Percentiles rank a stretch among this genome's conserved stretches.
These are phyloP conservation scores for Geotrichum histeridarum DNA, from an alignment of 1,139 yeast species.

Conservation along the genomic window DNA sequence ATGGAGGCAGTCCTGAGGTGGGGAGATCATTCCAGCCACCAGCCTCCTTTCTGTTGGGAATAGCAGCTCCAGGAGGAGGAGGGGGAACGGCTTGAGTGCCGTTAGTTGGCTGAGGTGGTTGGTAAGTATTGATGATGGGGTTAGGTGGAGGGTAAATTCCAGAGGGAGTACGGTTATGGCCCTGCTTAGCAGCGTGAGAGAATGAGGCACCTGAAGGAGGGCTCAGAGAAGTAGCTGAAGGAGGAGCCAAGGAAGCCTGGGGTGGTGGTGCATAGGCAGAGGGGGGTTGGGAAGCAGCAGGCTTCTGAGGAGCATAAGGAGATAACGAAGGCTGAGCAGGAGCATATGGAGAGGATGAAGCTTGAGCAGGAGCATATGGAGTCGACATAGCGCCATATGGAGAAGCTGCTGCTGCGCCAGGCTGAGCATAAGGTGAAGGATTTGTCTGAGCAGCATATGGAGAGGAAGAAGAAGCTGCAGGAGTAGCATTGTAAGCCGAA, in stretches of 20 bases:
- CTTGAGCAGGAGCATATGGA: slow-evolving; percentile 24
- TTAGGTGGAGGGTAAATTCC: slow-evolving; percentile 21
- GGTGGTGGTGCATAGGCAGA: slow-evolving; percentile 22
- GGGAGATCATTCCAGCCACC: slow-evolving; percentile 97
- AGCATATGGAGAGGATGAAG: slow-evolving; percentile 19
- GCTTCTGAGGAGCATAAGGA: slow-evolving; percentile 11
- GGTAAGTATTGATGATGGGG: slow-evolving; percentile 18
- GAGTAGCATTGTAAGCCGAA: slow-evolving; percentile 17
- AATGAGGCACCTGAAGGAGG: slow-evolving; percentile 11
- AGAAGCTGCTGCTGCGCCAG: slow-evolving; percentile 13
- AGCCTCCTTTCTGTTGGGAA: slow-evolving; percentile 50
- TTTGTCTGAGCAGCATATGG: slow-evolving; percentile 17
- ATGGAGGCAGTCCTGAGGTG: slow-evolving; percentile 40
- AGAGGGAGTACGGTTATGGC: slow-evolving; percentile 16
- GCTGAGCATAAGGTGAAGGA: slow-evolving; percentile 17
- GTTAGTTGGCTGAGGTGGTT: slow-evolving; percentile 10
- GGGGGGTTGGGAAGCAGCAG: slow-evolving; percentile 16
- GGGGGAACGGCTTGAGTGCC: slow-evolving; percentile 19
- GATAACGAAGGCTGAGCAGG: slow-evolving; percentile 13
- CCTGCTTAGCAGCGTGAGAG: slow-evolving; percentile 4
- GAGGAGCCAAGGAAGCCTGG: slow-evolving; percentile 18
- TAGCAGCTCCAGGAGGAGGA: slow-evolving; percentile 20
- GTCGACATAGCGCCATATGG: slow-evolving; percentile 15
- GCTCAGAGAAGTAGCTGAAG: slow-evolving; percentile 18
- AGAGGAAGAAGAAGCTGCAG: slow-evolving; percentile 11